Conservation (phyloP, 768 basidiomycete species). For the Phanerochaete carnosa region DNA sequence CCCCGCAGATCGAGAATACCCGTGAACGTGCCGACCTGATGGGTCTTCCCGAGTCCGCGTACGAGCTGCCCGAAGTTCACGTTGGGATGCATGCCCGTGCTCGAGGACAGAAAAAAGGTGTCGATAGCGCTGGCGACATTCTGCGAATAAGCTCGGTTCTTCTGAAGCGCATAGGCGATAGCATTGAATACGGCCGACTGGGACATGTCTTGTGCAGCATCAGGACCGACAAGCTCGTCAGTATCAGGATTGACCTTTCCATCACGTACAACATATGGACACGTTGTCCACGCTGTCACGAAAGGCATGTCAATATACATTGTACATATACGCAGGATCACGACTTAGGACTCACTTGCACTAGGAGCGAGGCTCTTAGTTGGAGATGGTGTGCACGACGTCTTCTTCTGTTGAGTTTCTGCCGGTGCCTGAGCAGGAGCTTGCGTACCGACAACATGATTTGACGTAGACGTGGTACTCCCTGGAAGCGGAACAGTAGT, state of each 20-base stretch:
- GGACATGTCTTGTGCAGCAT: conserved; percentile 31
- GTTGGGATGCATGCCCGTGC: conserved; percentile 50
- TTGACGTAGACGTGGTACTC: conserved; percentile 4
- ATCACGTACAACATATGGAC: conserved; percentile 48
- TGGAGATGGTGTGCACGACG: conserved; percentile 47
- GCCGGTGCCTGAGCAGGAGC: conserved; percentile 26
- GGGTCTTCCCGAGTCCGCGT: conserved; percentile 44
- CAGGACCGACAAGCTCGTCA: conserved; percentile 38
- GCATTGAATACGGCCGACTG: conserved; percentile 45
- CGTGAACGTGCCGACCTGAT: conserved; percentile 45
- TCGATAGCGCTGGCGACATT: conserved; percentile 38
- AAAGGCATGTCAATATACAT: not conserved
- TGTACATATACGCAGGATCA: not conserved
- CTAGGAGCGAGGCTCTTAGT: conserved; percentile 44
- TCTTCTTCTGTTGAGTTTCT: conserved; percentile 24
- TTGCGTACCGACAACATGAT: conserved; percentile 24
- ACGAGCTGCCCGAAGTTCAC: conserved; percentile 53
- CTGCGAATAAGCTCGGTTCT: conserved; percentile 31
- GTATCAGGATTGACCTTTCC: conserved; percentile 57
- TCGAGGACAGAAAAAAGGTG: conserved; percentile 41
- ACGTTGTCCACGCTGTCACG: conserved; percentile 35
- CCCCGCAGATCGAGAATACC: conserved; percentile 53
- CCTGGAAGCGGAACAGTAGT: not conserved
- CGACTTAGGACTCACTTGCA: conserved; percentile 41
- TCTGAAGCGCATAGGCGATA: conserved; percentile 36